phyloP scores from a whole-genome alignment of 768 basidiomycete species.

The Macrolepiota dolichaula region DNA sequence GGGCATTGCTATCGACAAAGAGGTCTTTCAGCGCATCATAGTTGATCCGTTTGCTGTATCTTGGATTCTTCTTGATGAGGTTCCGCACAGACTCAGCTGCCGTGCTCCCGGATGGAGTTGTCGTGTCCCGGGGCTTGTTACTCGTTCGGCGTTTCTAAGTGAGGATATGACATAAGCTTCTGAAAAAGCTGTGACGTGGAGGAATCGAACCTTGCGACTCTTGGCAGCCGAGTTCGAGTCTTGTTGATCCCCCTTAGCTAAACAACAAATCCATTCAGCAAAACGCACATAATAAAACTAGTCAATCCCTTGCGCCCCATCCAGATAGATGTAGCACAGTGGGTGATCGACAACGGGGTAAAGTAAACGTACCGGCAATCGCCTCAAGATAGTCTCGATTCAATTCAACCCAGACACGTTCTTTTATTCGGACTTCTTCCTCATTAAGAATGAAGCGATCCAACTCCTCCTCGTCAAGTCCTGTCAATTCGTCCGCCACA shows the following conservation, averaged over 20 bases:
- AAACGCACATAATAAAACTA: slow-evolving; percentile 21
- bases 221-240: too few species aligned
- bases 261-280: slow-evolving; percentile 38
- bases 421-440: too few species aligned
- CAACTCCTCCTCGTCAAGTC: too few species aligned
- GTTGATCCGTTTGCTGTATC: slow-evolving; percentile 91
- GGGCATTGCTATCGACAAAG: slow-evolving; percentile 48
- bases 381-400: slow-evolving; percentile 90
- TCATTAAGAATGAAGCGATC: slow-evolving; percentile 62
- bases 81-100: slow-evolving; percentile 76
- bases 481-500: too few species aligned
- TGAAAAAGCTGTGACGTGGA: slow-evolving; percentile 29
- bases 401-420: slow-evolving; percentile 91
- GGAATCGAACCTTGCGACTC: slow-evolving; percentile 80
- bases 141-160: slow-evolving; percentile 64
- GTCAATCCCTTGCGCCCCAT: slow-evolving; percentile 1
- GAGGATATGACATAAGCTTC: slow-evolving; percentile 10
- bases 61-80: slow-evolving; percentile 74
- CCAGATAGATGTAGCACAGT: slow-evolving; percentile 5
- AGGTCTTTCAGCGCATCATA: slow-evolving; percentile 85
- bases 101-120: slow-evolving; percentile 64
- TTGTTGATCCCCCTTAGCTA: slow-evolving; percentile 70
- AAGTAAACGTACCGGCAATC: slow-evolving; percentile 63
- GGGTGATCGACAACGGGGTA: background rate
- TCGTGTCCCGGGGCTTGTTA: slow-evolving; percentile 67